Evolutionary conservation across 2,329 filamentous ascomycete species (phyloP).

Genomic region (Tolypocladium album): DNA sequence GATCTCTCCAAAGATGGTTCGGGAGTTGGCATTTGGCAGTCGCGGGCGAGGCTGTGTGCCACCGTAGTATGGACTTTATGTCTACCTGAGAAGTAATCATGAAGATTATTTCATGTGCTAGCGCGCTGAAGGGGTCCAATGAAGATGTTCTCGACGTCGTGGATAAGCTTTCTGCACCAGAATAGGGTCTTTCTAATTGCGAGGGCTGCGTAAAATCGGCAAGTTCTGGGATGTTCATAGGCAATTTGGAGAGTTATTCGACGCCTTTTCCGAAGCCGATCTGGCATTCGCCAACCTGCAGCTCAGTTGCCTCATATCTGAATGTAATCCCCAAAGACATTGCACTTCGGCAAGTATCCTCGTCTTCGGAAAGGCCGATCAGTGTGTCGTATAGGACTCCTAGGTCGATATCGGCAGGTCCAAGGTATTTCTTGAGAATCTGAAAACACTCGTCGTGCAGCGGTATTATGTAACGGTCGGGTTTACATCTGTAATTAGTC

Average conservation of each 20-base stretch:
- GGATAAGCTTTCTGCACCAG: not conserved
- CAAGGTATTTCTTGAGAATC: not conserved
- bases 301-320: not conserved
- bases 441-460: not conserved
- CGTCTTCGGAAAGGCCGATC: not conserved
- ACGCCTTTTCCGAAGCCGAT: not conserved
- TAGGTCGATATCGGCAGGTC: not conserved
- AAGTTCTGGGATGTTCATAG: not conserved
- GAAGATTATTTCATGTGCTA: not conserved
- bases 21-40: not conserved
- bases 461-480: not conserved
- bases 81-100: not conserved
- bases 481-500: too few species aligned
- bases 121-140: not conserved
- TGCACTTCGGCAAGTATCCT: not conserved
- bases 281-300: too few species aligned
- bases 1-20: not conserved
- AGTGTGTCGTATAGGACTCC: not conserved
- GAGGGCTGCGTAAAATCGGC: not conserved
- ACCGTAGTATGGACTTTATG: not conserved
- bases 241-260: not conserved
- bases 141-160: not conserved
- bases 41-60: not conserved
- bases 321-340: not conserved
- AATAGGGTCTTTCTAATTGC: not conserved